Percentiles rank a stretch among this genome's conserved stretches.
phyloP scores from a whole-genome alignment of 371 early-diverging fungal genomes.

The Mucor piriformis region DNA sequence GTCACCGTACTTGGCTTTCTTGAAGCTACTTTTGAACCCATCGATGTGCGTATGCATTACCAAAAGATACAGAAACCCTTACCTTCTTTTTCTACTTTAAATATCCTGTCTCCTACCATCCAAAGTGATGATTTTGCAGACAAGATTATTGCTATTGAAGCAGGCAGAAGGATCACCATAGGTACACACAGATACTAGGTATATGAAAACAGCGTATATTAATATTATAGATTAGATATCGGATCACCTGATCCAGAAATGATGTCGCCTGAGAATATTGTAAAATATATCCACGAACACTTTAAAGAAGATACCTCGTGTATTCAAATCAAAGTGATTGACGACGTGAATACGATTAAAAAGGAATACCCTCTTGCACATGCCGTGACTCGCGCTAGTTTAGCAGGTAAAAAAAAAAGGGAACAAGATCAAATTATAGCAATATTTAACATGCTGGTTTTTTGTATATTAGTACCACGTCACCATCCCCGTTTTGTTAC shows the following conservation, averaged over 20 bases:
- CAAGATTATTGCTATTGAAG: conserved; percentile 72
- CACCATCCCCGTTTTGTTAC: conserved; percentile 81
- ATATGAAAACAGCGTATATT: no score
- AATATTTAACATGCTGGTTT: conserved; percentile 34
- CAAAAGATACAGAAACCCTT: conserved; percentile 19
- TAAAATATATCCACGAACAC: conserved; percentile 65
- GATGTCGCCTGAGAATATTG: conserved; percentile 79
- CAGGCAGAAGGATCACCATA: conserved; percentile 70
- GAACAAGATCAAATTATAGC: no score
- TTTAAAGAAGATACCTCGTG: conserved; percentile 37
- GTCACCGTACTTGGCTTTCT: conserved; percentile 76
- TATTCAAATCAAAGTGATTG: conserved; percentile 66
- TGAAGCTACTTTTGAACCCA: conserved; percentile 72
- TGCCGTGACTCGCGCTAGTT: conserved; percentile 81
- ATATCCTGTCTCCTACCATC: conserved; percentile 22
- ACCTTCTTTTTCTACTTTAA: background rate
- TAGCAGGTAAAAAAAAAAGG: no score
- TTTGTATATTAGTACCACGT: conserved; percentile 25
- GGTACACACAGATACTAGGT: conserved; percentile 55
- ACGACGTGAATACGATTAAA: conserved; percentile 65
- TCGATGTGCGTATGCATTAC: conserved; percentile 66
- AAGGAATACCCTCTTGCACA: conserved; percentile 74
- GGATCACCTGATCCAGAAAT: conserved; percentile 85
- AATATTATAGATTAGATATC: no score
- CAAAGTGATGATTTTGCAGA: conserved; percentile 28